Percentiles rank a stretch among this genome's conserved stretches.
Evolutionary conservation across 108 stramenopile genomes (phyloP).

Genomic region (Epithemia pelagica): DNA sequence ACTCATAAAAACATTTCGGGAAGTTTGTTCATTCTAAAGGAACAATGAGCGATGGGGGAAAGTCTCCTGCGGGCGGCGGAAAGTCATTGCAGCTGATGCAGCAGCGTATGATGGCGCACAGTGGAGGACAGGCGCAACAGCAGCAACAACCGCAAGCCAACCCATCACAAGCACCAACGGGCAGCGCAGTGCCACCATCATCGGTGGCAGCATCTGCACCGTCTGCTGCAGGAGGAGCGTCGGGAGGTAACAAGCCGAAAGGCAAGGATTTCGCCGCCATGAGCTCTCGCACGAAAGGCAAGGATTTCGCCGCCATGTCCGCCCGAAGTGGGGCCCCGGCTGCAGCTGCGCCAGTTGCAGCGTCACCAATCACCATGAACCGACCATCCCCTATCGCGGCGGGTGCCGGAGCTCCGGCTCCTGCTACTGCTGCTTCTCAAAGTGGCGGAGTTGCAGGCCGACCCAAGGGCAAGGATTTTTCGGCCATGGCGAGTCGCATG

Average conservation of each 20-base stretch:
- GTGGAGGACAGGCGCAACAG: constrained; percentile 17
- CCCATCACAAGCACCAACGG: constrained; percentile 9
- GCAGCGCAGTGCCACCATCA: constrained; percentile 5
- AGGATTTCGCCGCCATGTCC: constrained; percentile 76
- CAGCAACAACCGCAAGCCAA: constrained; percentile 11
- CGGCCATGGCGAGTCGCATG: constrained; percentile 41
- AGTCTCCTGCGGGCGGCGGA: constrained; percentile 25
- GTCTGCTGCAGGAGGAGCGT: constrained; percentile 1
- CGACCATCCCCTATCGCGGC: constrained; percentile 7
- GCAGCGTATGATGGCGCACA: constrained; percentile 18
- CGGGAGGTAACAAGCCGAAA: constrained; percentile 35
- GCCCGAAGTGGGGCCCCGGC: constrained; percentile 9
- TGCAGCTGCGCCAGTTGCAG: constrained; percentile 8
- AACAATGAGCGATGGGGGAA: background rate
- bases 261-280: constrained; percentile 79
- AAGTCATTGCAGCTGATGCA: constrained; percentile 49
- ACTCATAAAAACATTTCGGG: too few species aligned
- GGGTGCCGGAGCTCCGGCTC: constrained; percentile 5
- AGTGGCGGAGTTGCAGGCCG: constrained; percentile 7
- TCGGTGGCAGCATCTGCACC: constrained; percentile 5
- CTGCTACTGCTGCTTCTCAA: constrained; percentile 3
- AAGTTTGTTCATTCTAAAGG: too few species aligned
- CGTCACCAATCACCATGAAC: background rate
- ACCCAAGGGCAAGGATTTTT: constrained; percentile 81
- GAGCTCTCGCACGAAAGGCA: constrained; percentile 58